Base-by-base conservation (phyloP, 2,329 filamentous ascomycete species). In the Purpureocillium lavendulum region DNA sequence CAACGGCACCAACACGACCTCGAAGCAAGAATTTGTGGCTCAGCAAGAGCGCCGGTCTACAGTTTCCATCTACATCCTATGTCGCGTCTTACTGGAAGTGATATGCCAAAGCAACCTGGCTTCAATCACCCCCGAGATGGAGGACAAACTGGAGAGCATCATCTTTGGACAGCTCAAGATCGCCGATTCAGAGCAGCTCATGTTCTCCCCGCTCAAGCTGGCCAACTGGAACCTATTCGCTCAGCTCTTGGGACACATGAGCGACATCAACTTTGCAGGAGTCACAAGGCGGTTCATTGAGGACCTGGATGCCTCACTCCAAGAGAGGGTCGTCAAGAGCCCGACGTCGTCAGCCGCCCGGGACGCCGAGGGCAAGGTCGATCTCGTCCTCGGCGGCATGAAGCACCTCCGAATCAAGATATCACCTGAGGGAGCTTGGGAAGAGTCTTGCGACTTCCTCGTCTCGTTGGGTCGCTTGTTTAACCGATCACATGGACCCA, bases 161-260 rank as follows among this genome's bases (percentile, higher is more conserved):
- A 95, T 98, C 40, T 98, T 97, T 59, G 83, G 83, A n/a, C 92
- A 97, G 59, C 71, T 98, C 9, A 94, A 89, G 55, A 84, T 83
- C 34, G 84, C 88, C 7, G 89, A 97, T 44, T 80, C 85, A 0
- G 87, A 95, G 7, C 80, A 89, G 53, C 67, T 90, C 4, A 69
- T 80, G 45, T 70, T 82, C 8, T 95, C 88, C 0, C 81, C 86
- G 1, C 69, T 97, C 17, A 87, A 88, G 48, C 80, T 92, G 62
- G 86, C 92, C 12, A 98, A 98, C 53, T 98, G 90, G 90, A 85
- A 87, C 43, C 80, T 98, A 3, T 96, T 96, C 58, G 83, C 87
- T 15, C 86, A 95, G 53, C 69, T 98, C 4, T 75, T 98, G 1
- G 92, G 94, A n/a, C 84, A 89, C 30, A 95, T 98, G 85, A 96